Evolutionary conservation across 2,329 filamentous ascomycete species (phyloP), one percentile per base, ranked within the genome.

Genomic region (Clarireedia homoeocarpa): DNA sequence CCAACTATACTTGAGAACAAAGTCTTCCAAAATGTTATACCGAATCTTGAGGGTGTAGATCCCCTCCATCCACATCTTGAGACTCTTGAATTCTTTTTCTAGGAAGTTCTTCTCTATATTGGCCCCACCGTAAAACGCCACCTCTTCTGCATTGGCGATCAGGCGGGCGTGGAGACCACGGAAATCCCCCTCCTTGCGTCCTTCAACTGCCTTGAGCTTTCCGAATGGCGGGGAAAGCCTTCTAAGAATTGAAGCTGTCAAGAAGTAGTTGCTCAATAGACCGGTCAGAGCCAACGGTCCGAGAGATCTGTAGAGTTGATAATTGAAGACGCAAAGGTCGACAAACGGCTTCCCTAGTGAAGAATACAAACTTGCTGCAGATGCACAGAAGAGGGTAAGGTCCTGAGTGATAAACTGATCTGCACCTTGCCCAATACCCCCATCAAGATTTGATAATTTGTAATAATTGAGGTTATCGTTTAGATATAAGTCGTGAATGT

Each of bases 361-460:
- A 1, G 94, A 97, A 74, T 97, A 99, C 5, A 99, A 75, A 23
- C 90, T 89, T 15, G 94, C 91, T 1, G 94, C 92, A 3, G 91
- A 86, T 10, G 89, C 88, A 69, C 95, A 99, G 75, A 99, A 99
- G 1, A 96, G 78, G 0, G 94, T 97, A 34, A 99, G 77, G 70
- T 99, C 94, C 69, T 97, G 92, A 0, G 94, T 97, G 67, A 99
- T 97, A 72, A 91, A 97, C 67, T 99, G 94, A 67, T 99, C 94
- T 9, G 91, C 90, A 14, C 89, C 87, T 68, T 95, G 89, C 0
- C 91, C 92, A 40, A 97, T 84, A 0, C 92, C 92, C 10, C 94
- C 94, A 64, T 99, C 94, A 45, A 96, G 73, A 66, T 97, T 97
- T 24, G 88, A 82, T 56, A 99, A 76, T 71, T 96, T 97, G 73